Conservation (phyloP, 2,329 filamentous ascomycete species). For the Periconia digitata region DNA sequence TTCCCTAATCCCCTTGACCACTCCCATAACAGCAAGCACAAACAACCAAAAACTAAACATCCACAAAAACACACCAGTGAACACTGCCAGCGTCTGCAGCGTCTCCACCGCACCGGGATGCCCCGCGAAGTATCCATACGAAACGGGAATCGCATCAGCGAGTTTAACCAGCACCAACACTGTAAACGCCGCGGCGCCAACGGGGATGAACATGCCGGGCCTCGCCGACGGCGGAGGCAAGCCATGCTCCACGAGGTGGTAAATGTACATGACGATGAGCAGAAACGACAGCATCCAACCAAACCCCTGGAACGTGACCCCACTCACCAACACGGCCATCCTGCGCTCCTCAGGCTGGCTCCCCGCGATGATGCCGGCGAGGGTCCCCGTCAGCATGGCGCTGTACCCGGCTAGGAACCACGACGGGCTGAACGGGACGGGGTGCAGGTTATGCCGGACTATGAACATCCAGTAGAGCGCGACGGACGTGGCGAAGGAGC, state of each 20-base stretch:
- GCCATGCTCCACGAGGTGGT: slow-evolving; percentile 64
- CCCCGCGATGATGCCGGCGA: slow-evolving; percentile 64
- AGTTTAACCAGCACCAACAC: slow-evolving; percentile 70
- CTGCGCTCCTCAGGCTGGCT: slow-evolving; percentile 58
- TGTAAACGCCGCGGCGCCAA: slow-evolving; percentile 70
- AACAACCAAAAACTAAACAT: slow-evolving; percentile 60
- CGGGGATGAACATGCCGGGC: slow-evolving; percentile 72
- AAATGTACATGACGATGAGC: slow-evolving; percentile 70
- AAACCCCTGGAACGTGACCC: slow-evolving; percentile 68
- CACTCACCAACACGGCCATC: slow-evolving; percentile 64
- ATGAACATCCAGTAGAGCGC: slow-evolving; percentile 65
- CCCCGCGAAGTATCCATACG: slow-evolving; percentile 31
- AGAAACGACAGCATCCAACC: slow-evolving; percentile 66
- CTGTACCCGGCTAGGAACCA: slow-evolving; percentile 71
- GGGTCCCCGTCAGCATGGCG: slow-evolving; percentile 69
- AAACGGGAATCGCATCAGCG: slow-evolving; percentile 54
- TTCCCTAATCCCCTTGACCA: slow-evolving; percentile 6
- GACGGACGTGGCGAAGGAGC: slow-evolving; percentile 37
- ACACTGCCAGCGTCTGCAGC: slow-evolving; percentile 46
- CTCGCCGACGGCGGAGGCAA: slow-evolving; percentile 62
- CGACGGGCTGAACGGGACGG: slow-evolving; percentile 68
- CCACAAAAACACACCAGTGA: slow-evolving; percentile 62
- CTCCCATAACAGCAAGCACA: slow-evolving; percentile 35
- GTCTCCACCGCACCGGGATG: slow-evolving; percentile 25
- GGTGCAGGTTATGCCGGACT: slow-evolving; percentile 53